A percentile compares a stretch with the other conserved stretches of the same genome.
phyloP scores from a whole-genome alignment of 2,329 filamentous ascomycete genomes.

The Lachnellula suecica region DNA sequence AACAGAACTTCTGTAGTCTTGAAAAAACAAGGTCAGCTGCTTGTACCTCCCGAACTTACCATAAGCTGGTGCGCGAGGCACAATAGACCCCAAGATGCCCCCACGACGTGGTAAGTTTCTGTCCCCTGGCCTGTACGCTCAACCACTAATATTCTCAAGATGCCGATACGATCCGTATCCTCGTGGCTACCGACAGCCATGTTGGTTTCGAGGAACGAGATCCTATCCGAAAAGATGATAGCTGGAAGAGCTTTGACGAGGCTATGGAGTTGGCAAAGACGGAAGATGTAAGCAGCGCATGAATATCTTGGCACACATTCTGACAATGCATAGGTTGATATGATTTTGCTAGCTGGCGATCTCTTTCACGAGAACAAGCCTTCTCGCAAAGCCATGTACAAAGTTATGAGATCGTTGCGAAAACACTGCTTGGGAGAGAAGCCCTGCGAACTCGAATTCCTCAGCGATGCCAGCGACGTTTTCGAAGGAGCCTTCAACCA shows the following conservation, averaged over 20 bases:
- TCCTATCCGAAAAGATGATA: constrained; percentile 91
- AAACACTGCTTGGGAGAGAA: constrained; percentile 95
- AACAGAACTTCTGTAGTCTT: too few relatives aligned
- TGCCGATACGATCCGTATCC: constrained; percentile 87
- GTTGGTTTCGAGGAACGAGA: constrained; percentile 95
- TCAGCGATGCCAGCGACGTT: constrained; percentile 88
- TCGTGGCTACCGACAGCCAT: constrained; percentile 95
- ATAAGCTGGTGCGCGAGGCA: background rate
- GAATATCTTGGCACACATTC: constrained; percentile 1
- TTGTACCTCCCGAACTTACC: background rate
- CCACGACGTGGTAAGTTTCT: constrained; percentile 18
- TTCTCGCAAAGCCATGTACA: constrained; percentile 91
- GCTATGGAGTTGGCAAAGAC: constrained; percentile 85
- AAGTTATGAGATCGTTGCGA: constrained; percentile 92
- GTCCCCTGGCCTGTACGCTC: background rate
- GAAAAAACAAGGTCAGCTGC: too few relatives aligned
- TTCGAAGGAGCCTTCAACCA: constrained; percentile 89
- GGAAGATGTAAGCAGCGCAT: constrained; percentile 60
- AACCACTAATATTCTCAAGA: constrained; percentile 19
- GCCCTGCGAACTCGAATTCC: constrained; percentile 90
- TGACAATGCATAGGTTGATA: constrained; percentile 65
- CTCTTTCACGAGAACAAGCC: constrained; percentile 99
- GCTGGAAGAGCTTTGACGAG: constrained; percentile 95
- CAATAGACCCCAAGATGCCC: constrained; percentile 23
- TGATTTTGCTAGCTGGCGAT: constrained; percentile 93